Conservation (phyloP, 768 basidiomycete species). For the Pleurotus giganteus region DNA sequence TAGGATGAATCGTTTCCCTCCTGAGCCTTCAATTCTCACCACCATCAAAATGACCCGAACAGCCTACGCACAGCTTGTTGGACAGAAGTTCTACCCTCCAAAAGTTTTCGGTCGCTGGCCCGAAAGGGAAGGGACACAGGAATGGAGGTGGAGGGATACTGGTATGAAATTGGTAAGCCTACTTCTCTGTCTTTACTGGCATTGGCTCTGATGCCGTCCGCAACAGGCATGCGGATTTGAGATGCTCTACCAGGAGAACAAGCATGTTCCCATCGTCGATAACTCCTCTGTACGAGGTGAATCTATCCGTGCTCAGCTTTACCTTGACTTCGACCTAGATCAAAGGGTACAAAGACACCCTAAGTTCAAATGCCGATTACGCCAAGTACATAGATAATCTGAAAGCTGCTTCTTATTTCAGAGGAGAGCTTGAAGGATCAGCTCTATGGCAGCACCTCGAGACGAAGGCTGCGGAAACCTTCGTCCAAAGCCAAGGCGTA, state of each 20-base stretch:
- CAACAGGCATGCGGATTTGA: slow-evolving; percentile 90
- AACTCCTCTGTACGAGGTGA: slow-evolving; percentile 45
- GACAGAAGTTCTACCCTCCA: slow-evolving; percentile 91
- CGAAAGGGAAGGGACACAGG: slow-evolving; percentile 59
- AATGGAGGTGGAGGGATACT: slow-evolving; percentile 78
- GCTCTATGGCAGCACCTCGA: slow-evolving; percentile 73
- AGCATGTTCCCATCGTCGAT: slow-evolving; percentile 37
- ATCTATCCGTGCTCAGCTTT: background rate
- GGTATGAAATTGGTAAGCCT: slow-evolving; percentile 88
- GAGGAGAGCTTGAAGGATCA: slow-evolving; percentile 74
- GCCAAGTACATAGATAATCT: slow-evolving; percentile 69
- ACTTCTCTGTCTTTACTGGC: background rate
- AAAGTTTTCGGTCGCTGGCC: slow-evolving; percentile 80
- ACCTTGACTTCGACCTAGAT: slow-evolving; percentile 34
- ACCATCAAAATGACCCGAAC: slow-evolving; percentile 81
- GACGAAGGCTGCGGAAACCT: slow-evolving; percentile 63
- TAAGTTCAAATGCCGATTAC: slow-evolving; percentile 69
- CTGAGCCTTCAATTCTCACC: slow-evolving; percentile 57
- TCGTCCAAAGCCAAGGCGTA: slow-evolving; percentile 55
- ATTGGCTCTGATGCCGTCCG: background rate
- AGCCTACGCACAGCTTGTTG: slow-evolving; percentile 89
- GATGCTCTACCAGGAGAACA: slow-evolving; percentile 89
- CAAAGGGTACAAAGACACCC: slow-evolving; percentile 65
- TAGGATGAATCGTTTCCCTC: slow-evolving; percentile 88
- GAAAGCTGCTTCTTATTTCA: slow-evolving; percentile 69